A percentile compares a stretch with the other conserved stretches of the same genome.
Conservation (phyloP, 2,329 filamentous ascomycete species). For the Fonsecaea nubica region DNA sequence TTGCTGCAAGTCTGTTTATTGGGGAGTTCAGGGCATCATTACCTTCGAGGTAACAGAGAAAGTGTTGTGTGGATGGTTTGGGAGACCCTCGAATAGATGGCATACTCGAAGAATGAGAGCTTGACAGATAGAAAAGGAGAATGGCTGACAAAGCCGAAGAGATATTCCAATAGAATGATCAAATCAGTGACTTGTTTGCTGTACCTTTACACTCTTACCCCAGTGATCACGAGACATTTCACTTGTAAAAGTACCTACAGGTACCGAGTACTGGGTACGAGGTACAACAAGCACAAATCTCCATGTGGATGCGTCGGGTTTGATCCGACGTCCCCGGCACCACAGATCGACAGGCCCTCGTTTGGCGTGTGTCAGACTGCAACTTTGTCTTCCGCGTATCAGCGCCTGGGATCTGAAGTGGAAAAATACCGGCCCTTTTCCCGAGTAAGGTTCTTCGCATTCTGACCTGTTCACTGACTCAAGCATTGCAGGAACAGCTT, state of each 20-base stretch:
- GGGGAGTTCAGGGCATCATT: neutral
- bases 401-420: neutral
- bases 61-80: neutral
- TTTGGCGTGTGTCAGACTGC: neutral
- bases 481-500: constrained; percentile 20
- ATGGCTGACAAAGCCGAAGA: neutral
- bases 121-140: neutral
- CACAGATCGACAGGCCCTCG: neutral
- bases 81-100: neutral
- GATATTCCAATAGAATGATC: neutral
- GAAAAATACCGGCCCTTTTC: constrained; percentile 1
- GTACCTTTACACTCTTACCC: neutral
- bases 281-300: neutral
- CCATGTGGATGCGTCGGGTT: too few relatives aligned
- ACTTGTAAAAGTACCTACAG: too few relatives aligned
- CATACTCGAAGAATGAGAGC: neutral
- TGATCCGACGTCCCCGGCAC: neutral
- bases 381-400: neutral
- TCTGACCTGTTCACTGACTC: constrained; percentile 16
- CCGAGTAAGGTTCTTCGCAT: constrained; percentile 13
- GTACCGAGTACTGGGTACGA: too few relatives aligned
- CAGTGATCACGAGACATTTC: neutral
- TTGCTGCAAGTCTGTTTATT: neutral
- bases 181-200: neutral
- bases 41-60: neutral